phyloP scores from a whole-genome alignment of 1,139 yeast species.

The Blastobotrys ciferrii region DNA sequence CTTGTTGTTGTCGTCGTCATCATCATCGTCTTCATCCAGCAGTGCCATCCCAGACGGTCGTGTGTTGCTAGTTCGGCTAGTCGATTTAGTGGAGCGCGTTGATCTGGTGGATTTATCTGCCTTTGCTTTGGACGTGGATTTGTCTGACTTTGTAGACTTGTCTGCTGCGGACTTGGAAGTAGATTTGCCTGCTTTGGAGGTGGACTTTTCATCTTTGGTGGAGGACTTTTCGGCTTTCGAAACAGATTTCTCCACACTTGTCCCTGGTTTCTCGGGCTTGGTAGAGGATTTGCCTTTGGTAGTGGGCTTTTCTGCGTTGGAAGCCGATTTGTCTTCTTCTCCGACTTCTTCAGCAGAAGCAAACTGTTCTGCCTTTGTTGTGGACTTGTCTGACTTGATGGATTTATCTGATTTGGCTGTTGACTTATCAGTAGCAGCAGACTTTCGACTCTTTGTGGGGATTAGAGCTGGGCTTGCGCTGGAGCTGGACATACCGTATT shows the following conservation, averaged over 20 bases:
- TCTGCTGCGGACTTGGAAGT: neutral
- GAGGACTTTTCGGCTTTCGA: too few relatives aligned
- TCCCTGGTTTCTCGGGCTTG: too few relatives aligned
- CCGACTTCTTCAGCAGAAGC: too few relatives aligned
- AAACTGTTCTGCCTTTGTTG: too few relatives aligned
- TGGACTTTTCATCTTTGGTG: neutral
- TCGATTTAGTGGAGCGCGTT: neutral
- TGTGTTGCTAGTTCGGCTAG: neutral
- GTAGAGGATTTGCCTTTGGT: too few relatives aligned
- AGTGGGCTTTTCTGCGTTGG: too few relatives aligned
- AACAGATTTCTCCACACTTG: too few relatives aligned
- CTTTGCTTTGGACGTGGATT: neutral
- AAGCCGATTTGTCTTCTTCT: too few relatives aligned
- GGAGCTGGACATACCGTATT: neutral
- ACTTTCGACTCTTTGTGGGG: neutral
- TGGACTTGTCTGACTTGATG: neutral
- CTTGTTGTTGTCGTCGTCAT: conserved; percentile 1
- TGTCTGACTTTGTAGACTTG: neutral
- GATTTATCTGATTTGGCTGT: neutral
- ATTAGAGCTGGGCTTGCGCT: neutral
- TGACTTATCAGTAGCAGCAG: neutral
- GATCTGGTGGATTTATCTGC: neutral
- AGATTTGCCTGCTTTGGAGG: neutral
- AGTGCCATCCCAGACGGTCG: conserved; percentile 1
- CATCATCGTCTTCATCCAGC: neutral